Percentiles rank a stretch among this genome's conserved stretches.
These are phyloP conservation scores for Cicer judaicum DNA, from an alignment of 306 rosid genomes.

Conservation along the genomic window DNA sequence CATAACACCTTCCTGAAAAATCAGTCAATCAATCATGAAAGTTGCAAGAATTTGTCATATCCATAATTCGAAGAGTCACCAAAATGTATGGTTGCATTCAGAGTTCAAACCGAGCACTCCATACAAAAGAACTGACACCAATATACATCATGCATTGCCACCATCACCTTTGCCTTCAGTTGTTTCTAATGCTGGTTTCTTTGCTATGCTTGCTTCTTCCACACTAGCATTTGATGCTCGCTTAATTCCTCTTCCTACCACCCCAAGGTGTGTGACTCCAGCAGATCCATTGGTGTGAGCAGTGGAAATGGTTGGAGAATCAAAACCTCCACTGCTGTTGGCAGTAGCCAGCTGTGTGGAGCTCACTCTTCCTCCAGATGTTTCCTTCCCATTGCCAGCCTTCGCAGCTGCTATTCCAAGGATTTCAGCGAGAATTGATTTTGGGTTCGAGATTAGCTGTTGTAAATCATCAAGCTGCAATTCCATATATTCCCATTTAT, in stretches of 20 bases:
- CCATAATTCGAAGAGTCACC: slow-evolving; percentile 33
- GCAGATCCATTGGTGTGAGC: slow-evolving; percentile 77
- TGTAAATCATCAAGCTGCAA: slow-evolving; percentile 97
- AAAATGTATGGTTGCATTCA: slow-evolving; percentile 33
- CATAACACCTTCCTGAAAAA: slow-evolving; percentile 28
- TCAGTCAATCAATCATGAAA: slow-evolving; percentile 32
- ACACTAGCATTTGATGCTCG: slow-evolving; percentile 60
- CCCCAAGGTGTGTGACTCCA: slow-evolving; percentile 92
- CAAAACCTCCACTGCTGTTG: slow-evolving; percentile 67
- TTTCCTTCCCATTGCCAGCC: slow-evolving; percentile 55
- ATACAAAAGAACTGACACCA: slow-evolving; percentile 30
- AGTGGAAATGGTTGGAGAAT: slow-evolving; percentile 85
- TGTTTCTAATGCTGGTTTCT: slow-evolving; percentile 69
- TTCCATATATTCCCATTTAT: slow-evolving; percentile 24
- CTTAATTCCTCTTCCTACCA: slow-evolving; percentile 97
- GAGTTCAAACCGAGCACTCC: slow-evolving; percentile 41
- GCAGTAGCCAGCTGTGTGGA: slow-evolving; percentile 73
- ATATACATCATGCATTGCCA: slow-evolving; percentile 50
- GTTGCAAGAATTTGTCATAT: slow-evolving; percentile 31
- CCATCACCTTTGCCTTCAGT: slow-evolving; percentile 66
- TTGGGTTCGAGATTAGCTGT: slow-evolving; percentile 74
- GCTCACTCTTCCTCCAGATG: slow-evolving; percentile 53
- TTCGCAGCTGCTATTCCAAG: slow-evolving; percentile 69
- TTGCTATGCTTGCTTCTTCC: slow-evolving; percentile 57
- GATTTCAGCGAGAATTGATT: slow-evolving; percentile 76